Conservation (phyloP, 2,329 filamentous ascomycete genomes). For the Talaromyces sp. region DNA sequence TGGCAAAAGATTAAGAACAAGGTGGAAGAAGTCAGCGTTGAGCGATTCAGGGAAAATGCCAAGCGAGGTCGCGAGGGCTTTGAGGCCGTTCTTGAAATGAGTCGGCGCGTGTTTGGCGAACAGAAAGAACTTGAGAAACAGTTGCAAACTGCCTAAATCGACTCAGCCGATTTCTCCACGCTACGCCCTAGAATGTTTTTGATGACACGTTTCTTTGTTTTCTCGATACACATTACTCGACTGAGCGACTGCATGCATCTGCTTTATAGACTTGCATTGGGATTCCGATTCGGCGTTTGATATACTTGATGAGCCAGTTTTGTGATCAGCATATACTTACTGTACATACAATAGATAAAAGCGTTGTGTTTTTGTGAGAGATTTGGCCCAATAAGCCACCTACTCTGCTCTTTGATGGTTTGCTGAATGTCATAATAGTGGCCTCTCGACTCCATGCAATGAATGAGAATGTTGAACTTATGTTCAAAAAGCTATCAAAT, state of each 20-base stretch:
- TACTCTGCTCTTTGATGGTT: neutral
- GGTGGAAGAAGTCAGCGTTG: constrained; percentile 89
- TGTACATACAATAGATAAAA: constrained; percentile 18
- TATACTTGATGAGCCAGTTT: constrained; percentile 14
- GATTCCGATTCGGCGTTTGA: constrained; percentile 21
- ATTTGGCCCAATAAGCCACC: neutral
- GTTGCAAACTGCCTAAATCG: constrained; percentile 16
- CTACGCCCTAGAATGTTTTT: neutral
- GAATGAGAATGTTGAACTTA: neutral
- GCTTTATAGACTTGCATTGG: constrained; percentile 18
- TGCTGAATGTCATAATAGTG: neutral
- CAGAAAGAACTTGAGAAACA: constrained; percentile 67
- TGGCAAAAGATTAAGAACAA: constrained; percentile 97
- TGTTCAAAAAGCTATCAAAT: neutral
- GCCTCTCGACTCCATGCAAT: constrained; percentile 10
- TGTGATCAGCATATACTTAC: constrained; percentile 15
- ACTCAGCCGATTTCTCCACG: neutral
- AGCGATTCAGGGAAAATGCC: constrained; percentile 88
- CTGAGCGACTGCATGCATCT: constrained; percentile 20
- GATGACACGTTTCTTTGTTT: constrained; percentile 22
- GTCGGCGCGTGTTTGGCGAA: constrained; percentile 84
- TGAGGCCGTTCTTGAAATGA: constrained; percentile 91
- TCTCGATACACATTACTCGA: constrained; percentile 19
- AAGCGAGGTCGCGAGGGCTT: constrained; percentile 89
- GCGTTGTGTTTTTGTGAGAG: constrained; percentile 9